Evolutionary conservation across 139 green algal species (phyloP), one percentile per base, ranked within the genome.

Genomic region (Picochlorum sp.): DNA sequence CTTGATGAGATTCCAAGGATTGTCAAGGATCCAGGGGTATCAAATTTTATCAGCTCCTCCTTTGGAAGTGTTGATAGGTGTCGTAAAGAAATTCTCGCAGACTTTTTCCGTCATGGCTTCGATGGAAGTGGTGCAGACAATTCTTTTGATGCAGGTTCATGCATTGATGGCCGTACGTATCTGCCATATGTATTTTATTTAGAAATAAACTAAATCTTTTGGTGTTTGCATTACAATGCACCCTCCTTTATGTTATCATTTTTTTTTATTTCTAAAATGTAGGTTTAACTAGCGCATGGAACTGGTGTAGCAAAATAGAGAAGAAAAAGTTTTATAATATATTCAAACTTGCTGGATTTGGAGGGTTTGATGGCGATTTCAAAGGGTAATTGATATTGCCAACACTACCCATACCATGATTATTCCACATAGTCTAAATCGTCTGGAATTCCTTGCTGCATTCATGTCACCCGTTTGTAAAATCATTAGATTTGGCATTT

Each of bases 81-180:
- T 63, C 69, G 71, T 31, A 84, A 84, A 57, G 30, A 53, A 5
- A 91, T 97, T 43, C 61, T 95, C 30, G 32, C 52, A 2, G 90
- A 97, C 63, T 97, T 97, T 57, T 97, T 94, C 80, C 70, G 84
- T 4, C 87, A 96, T 62, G 90, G 80, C 0, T 97, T 97, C 59
- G 89, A 97, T 62, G 89, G 89, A 58, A 80, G 60, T 44, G 22
- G 32, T 12, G 59, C 73, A 25, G 82, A 93, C 77, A 96, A 93
- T 71, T 96, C 94, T 55, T 95, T 97, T 59, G 87, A 94, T 56
- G 88, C 86, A 7, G 68, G 60, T 41, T 36, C 20, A 10, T 47
- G 57, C 32, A 57, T 57, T 22, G 57, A 56, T 47, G 55, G 55
- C 25, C 24, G 55, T n/a, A n/a, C n/a, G n/a, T n/a, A n/a, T n/a